A percentile compares a stretch with the other conserved stretches of the same genome.
Conservation (phyloP, 228 moss, liverwort and hornwort species). For the Sphagnum fallax region DNA sequence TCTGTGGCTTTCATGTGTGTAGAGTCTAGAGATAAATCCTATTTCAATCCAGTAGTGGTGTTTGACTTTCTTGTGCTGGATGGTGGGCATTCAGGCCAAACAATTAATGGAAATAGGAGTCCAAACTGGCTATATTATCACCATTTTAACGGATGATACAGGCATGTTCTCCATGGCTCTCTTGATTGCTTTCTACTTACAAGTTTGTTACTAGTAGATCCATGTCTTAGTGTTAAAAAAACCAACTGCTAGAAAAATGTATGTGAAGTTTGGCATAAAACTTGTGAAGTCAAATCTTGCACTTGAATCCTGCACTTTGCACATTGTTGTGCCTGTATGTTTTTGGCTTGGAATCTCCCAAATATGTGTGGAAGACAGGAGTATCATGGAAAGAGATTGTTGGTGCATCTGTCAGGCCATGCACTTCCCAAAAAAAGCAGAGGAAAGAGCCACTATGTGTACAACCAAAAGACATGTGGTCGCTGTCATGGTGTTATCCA, state of each 20-base stretch:
- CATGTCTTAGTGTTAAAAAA: too few species aligned
- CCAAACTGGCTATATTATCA: conserved; percentile 63
- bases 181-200: too few species aligned
- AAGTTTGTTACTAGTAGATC: too few species aligned
- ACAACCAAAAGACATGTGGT: conserved; percentile 70
- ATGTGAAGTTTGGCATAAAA: not conserved
- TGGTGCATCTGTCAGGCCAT: conserved; percentile 41
- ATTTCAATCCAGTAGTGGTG: too few species aligned
- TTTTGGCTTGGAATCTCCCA: too few species aligned
- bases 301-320: not conserved
- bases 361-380: too few species aligned
- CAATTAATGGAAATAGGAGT: conserved; percentile 76
- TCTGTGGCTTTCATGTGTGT: too few species aligned
- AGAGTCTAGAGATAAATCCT: too few species aligned
- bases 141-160: conserved; percentile 64
- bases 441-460: conserved; percentile 64
- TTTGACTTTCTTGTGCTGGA: too few species aligned
- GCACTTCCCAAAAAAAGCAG: conserved; percentile 43
- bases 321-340: not conserved
- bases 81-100: conserved; percentile 38
- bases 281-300: not conserved
- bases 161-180: too few species aligned
- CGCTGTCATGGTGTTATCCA: conserved; percentile 62
- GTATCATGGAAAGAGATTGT: too few species aligned
- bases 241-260: too few species aligned